Conservation (phyloP, 306 rosid genomes). For the Trifolium repens region DNA sequence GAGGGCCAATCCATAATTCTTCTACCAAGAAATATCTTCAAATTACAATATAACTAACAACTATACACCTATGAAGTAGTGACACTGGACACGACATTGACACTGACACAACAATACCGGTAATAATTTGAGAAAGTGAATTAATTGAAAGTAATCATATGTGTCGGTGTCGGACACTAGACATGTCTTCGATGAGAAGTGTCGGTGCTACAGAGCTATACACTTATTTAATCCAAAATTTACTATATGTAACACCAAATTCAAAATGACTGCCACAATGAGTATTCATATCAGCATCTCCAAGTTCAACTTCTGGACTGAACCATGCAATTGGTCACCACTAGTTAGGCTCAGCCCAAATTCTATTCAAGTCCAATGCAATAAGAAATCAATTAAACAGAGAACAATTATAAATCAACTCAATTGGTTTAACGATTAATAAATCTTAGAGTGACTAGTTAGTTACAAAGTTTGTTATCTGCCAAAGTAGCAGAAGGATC, state of each 20-base stretch:
- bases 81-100: too few species aligned
- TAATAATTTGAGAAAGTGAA: too few species aligned
- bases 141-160: too few species aligned
- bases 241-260: neutral
- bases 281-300: slow-evolving; percentile 6
- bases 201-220: neutral
- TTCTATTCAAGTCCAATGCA: slow-evolving; percentile 12
- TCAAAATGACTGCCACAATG: neutral
- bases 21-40: neutral
- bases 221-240: neutral
- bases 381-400: slow-evolving; percentile 11
- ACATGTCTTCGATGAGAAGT: too few species aligned
- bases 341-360: slow-evolving; percentile 22
- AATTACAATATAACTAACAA: neutral
- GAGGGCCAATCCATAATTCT: neutral
- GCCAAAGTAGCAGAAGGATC: neutral
- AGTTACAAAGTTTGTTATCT: neutral
- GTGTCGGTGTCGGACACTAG: too few species aligned
- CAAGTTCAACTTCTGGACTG: slow-evolving; percentile 1
- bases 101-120: too few species aligned
- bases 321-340: slow-evolving; percentile 8
- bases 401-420: slow-evolving; percentile 1
- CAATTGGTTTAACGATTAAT: neutral
- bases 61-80: too few species aligned
- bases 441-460: neutral